Conservation (phyloP, 441 rosid species). For the Mallotus repandus region DNA sequence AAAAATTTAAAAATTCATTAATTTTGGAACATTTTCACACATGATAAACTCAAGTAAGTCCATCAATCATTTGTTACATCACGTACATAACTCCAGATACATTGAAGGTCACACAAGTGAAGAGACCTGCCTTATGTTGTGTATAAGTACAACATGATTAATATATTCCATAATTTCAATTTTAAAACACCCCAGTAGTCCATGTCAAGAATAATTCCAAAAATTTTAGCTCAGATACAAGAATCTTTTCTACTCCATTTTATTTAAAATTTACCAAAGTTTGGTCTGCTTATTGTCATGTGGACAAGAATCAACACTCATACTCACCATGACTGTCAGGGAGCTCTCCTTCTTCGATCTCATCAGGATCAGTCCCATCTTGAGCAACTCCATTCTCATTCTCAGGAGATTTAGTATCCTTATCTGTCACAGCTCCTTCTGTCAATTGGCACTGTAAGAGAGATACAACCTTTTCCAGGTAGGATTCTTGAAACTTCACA, state of each 20-base stretch:
- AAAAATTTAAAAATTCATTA: not conserved
- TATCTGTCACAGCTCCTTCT: constrained; percentile 86
- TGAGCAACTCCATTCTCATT: constrained; percentile 38
- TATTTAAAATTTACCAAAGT: constrained; percentile 11
- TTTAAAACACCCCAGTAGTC: not conserved
- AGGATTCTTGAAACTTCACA: constrained; percentile 95
- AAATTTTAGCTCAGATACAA: constrained; percentile 1
- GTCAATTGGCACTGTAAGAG: constrained; percentile 86
- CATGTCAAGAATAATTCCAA: constrained; percentile 7
- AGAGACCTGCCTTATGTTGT: not conserved
- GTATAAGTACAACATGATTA: not conserved
- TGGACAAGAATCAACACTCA: constrained; percentile 22
- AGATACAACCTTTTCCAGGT: constrained; percentile 68
- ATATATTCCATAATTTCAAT: constrained; percentile 5
- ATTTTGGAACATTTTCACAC: not conserved
- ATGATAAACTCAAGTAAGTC: constrained; percentile 5
- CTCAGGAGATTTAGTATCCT: constrained; percentile 44
- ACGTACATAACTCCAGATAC: not conserved
- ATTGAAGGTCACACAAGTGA: not conserved
- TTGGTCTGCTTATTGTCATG: not conserved
- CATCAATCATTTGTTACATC: constrained; percentile 6
- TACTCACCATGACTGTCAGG: constrained; percentile 85
- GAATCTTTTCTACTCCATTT: constrained; percentile 9
- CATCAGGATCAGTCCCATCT: constrained; percentile 47
- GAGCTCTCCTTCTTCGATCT: constrained; percentile 99